Evolutionary conservation across 495 filamentous ascomycete species (phyloP).

Genomic region (Hyaloscypha hepaticicola): DNA sequence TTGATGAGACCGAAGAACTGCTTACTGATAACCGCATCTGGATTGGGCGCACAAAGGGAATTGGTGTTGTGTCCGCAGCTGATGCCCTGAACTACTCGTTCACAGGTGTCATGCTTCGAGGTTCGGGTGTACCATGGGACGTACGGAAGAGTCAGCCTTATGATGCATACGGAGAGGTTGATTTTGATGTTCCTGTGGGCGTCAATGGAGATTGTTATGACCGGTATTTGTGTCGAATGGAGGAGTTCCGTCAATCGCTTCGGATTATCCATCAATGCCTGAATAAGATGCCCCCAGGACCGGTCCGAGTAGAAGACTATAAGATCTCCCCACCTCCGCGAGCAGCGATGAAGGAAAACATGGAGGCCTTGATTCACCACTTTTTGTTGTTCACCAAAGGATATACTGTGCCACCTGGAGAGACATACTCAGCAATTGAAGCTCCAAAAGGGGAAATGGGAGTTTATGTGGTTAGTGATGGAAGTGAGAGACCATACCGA

Average conservation of each 20-base stretch:
- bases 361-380: slow-evolving; percentile 99
- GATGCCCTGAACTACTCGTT: slow-evolving; percentile 96
- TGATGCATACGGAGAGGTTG: slow-evolving; percentile 95
- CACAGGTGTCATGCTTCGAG: slow-evolving; percentile 96
- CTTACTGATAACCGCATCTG: slow-evolving; percentile 99
- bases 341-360: slow-evolving; percentile 99
- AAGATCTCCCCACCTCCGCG: slow-evolving; percentile 96
- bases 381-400: slow-evolving; percentile 98
- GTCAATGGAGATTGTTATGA: slow-evolving; percentile 99
- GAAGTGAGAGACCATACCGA: slow-evolving; percentile 92
- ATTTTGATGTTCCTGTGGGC: slow-evolving; percentile 97
- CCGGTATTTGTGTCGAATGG: slow-evolving; percentile 98
- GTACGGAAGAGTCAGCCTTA: slow-evolving; percentile 94
- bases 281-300: slow-evolving; percentile 97
- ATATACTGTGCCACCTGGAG: slow-evolving; percentile 94
- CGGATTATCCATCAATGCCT: slow-evolving; percentile 98
- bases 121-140: slow-evolving; percentile 97
- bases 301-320: slow-evolving; percentile 95
- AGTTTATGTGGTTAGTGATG: slow-evolving; percentile 95
- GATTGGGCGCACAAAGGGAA: slow-evolving; percentile 85
- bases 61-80: slow-evolving; percentile 87
- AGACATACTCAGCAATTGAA: slow-evolving; percentile 97
- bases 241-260: slow-evolving; percentile 97
- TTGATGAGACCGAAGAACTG: slow-evolving; percentile 98
- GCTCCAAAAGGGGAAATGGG: slow-evolving; percentile 99